Evolutionary conservation across 164 flowering plant genomes (phyloP).

Genomic region (Sedum album): DNA sequence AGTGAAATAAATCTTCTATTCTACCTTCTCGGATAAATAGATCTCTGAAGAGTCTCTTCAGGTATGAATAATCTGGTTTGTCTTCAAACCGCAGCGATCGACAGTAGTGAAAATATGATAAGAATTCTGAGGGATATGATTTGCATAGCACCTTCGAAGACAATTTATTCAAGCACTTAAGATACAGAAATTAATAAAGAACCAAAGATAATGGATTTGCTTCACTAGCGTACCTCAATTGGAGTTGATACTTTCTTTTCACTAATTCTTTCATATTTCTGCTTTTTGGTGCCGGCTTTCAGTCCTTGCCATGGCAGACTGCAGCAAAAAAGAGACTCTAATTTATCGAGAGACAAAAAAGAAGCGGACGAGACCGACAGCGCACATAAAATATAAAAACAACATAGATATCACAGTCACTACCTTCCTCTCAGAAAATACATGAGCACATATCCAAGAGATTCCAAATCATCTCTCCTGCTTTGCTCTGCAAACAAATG

Average conservation of each 20-base stretch:
- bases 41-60: slow-evolving; percentile 65
- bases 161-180: background rate
- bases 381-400: background rate
- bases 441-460: no score
- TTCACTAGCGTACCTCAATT: slow-evolving; percentile 36
- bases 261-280: slow-evolving; percentile 60
- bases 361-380: background rate
- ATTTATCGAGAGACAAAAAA: slow-evolving; percentile 3
- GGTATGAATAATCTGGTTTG: slow-evolving; percentile 68
- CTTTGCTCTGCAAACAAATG: slow-evolving; percentile 24
- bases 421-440: no score
- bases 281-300: slow-evolving; percentile 62
- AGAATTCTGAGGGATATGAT: slow-evolving; percentile 59
- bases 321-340: slow-evolving; percentile 3
- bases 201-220: background rate
- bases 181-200: background rate
- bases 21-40: slow-evolving; percentile 69
- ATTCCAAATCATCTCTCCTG: no score
- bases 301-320: slow-evolving; percentile 79
- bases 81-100: slow-evolving; percentile 39
- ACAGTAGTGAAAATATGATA: slow-evolving; percentile 56
- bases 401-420: background rate
- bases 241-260: slow-evolving; percentile 64
- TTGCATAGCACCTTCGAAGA: slow-evolving; percentile 56
- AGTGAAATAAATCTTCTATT: slow-evolving; percentile 21